Base-by-base conservation (phyloP, 805 yeast genomes). In the Ogataea salicorniae region DNA sequence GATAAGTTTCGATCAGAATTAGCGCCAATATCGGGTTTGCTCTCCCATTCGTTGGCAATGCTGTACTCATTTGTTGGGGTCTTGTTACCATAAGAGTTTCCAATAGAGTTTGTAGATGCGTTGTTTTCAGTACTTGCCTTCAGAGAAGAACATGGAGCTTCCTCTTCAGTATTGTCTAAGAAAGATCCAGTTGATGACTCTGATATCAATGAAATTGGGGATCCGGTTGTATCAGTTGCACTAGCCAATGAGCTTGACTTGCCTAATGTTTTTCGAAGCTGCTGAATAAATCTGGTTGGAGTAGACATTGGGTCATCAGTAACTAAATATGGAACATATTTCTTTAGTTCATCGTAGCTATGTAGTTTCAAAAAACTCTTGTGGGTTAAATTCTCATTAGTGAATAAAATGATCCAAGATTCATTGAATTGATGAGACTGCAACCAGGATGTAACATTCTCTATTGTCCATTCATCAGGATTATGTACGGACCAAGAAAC, bases 341-440 rank as follows among this genome's bases (percentile, higher is more conserved):
- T 58, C 53, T 54, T 62, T 51, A 60, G 52, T 34, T 53, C 75
- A 39, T 83, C 87, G 61, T 84, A 85, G 39, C 83, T 87, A 42
- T 81, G 75, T 54, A 90, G 68, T 43, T 77, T 81, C 22, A 89
- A 63, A 56, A 90, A 89, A 26, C 75, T 69, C 41, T 79, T 75
- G 0, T 90, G 89, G 9, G 73, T 68, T 3, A 90, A 70, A 43
- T 79, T 77, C 50, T 80, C 73, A 39, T 72, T 72, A 37, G 68
- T 68, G 63, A 90, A 85, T 16, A 81, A 75, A 5, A 72, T 76
- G n/a, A 76, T 70, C 97, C 97, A 90, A 14, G 83, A 70, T 4
- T 74, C 77, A 54, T 84, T 84, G 65, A 90, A 90, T 18, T 76
- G 73, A 61, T 89, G 75, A n/a, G 64, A 56, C 7, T 76, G 81